A percentile compares a stretch with the other conserved stretches of the same genome.
Evolutionary conservation across 805 yeast species (phyloP).

Genomic region (Barnettozyma californica): DNA sequence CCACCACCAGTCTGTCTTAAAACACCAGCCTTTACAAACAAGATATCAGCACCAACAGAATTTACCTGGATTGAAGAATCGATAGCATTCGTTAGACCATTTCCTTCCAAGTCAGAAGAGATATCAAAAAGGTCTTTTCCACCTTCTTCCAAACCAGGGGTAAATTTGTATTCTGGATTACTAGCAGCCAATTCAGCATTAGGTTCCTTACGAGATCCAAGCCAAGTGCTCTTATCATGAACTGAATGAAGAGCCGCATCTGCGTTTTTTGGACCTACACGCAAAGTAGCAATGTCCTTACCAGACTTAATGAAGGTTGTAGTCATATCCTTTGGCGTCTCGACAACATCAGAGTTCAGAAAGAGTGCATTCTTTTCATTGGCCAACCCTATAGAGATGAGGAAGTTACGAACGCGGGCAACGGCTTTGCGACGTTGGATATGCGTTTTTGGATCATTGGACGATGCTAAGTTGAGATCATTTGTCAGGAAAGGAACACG

Average conservation of each 20-base stretch:
- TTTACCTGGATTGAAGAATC: conserved; percentile 25
- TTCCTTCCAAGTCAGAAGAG: conserved; percentile 8
- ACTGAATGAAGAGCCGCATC: conserved; percentile 2
- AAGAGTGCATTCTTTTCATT: conserved; percentile 27
- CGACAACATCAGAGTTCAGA: conserved; percentile 28
- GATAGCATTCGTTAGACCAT: conserved; percentile 4
- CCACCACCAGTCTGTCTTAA: conserved; percentile 39
- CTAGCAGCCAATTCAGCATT: conserved; percentile 8
- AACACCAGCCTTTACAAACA: conserved; percentile 38
- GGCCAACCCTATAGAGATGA: conserved; percentile 19
- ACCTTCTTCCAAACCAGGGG: not conserved
- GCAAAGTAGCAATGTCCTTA: conserved; percentile 28
- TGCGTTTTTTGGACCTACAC: conserved; percentile 22
- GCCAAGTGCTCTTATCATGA: conserved; percentile 24
- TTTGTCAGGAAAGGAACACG: conserved; percentile 18
- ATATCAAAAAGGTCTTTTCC: conserved; percentile 1
- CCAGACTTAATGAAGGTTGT: conserved; percentile 20
- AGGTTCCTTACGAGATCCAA: conserved; percentile 26
- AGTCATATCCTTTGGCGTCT: conserved; percentile 23
- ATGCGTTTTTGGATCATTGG: conserved; percentile 25
- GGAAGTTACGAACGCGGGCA: conserved; percentile 25
- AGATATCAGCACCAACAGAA: conserved; percentile 48
- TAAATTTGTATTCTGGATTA: not conserved
- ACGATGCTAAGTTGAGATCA: conserved; percentile 13
- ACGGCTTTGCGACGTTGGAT: conserved; percentile 21